Base-by-base conservation (phyloP, 352 stramenopile species). In the Pythium diclinum region DNA sequence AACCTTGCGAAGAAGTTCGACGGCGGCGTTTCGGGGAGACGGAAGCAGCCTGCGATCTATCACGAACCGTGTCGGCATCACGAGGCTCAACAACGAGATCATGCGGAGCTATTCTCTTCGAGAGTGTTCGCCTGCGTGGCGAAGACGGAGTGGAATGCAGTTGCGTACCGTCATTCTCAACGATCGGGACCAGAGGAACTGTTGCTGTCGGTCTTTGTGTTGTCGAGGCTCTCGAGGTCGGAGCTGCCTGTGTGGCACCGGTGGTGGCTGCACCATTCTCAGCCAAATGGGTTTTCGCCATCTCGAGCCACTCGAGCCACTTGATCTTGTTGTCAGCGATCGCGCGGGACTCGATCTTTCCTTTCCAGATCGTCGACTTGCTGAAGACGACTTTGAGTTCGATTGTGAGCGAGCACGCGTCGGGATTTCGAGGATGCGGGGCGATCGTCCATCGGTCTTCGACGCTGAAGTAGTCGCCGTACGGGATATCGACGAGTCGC, bases 401-500 rank as follows among this genome's bases (percentile, higher is more conserved):
- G 63, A 95, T 91, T 62, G 72, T 81, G 66, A 95, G 36, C 66
- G 81, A 78, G 70, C 80, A 91, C 5, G 73, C 66, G 28, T 78
- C 69, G 11, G 68, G 21, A 21, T 85, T 62, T 1, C 72, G 73
- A n/a, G 69, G 48, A 44, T 75, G 62, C 7, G 81, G 76, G n/a
- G 85, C 71, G 46, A 95, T 75, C 14, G 81, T 91, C 81, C 85
- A 94, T 6, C 87, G 80, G 30, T 92, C 83, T 63, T 94, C 85
- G 3, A 95, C 87, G 59, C 81, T 92, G 51, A 95, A 95, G 69
- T 91, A 94, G 65, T 95, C 87, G 21, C 87, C 85, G 60, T 95
- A 95, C 6, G 87, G 87, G 59, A 95, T 92, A 66, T 95, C 87
- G 42, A 86, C 81, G 3, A 95, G 69, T 32, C 81, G 75, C 8